These are phyloP conservation scores for Claviceps sp. DNA, from an alignment of 2,329 filamentous ascomycete genomes.

Conservation along the genomic window DNA sequence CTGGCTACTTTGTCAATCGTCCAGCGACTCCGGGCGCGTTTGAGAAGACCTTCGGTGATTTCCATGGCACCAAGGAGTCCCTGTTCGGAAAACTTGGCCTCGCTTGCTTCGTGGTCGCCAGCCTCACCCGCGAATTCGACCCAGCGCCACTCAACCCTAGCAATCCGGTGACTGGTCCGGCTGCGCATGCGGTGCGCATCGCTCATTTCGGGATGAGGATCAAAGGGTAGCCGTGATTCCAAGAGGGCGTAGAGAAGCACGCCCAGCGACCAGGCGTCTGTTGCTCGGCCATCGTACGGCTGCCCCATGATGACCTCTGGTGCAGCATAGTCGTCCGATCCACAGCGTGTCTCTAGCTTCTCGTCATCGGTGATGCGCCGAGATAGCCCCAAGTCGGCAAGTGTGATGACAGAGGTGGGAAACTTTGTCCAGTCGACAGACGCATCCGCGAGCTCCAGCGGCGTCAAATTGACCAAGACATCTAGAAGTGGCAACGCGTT, in stretches of 20 bases:
- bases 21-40: slow-evolving; percentile 69
- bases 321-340: slow-evolving; percentile 92
- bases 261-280: slow-evolving; percentile 89
- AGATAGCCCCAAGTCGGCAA: slow-evolving; percentile 86
- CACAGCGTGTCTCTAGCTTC: slow-evolving; percentile 84
- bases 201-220: slow-evolving; percentile 69
- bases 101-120: slow-evolving; percentile 67
- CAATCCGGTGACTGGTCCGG: slow-evolving; percentile 84
- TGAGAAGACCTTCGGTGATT: slow-evolving; percentile 73
- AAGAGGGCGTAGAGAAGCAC: slow-evolving; percentile 87
- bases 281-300: slow-evolving; percentile 81
- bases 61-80: slow-evolving; percentile 63
- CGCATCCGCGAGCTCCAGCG: slow-evolving; percentile 48
- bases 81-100: slow-evolving; percentile 44
- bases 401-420: slow-evolving; percentile 69
- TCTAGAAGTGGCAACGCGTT: slow-evolving; percentile 37
- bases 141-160: slow-evolving; percentile 92
- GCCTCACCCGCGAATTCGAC: slow-evolving; percentile 71
- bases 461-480: slow-evolving; percentile 75
- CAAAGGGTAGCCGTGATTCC: slow-evolving; percentile 86
- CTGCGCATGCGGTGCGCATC: slow-evolving; percentile 66
- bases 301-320: slow-evolving; percentile 94
- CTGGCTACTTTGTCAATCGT: slow-evolving; percentile 58
- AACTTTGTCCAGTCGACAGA: slow-evolving; percentile 59
- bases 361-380: slow-evolving; percentile 75